A percentile compares a stretch with the other conserved stretches of the same genome.
phyloP scores from a whole-genome alignment of 129 eudicot genomes.

The Smallanthus sonchifolius region DNA sequence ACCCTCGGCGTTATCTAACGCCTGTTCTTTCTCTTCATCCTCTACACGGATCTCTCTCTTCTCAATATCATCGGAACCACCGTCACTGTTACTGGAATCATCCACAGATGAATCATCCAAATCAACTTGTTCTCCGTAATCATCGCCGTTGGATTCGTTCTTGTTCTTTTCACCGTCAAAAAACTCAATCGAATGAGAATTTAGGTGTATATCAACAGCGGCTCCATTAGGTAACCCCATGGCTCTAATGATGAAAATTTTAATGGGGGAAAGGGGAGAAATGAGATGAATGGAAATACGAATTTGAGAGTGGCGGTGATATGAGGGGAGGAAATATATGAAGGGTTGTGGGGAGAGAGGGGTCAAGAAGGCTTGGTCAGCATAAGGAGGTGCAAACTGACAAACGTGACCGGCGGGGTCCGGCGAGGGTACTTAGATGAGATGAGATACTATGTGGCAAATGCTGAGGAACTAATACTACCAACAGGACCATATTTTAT shows the following conservation, averaged over 20 bases:
- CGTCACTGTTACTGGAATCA: constrained; percentile 23
- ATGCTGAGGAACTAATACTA: background rate
- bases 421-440: constrained; percentile 27
- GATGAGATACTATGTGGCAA: constrained; percentile 1
- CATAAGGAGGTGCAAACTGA: constrained; percentile 26
- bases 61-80: constrained; percentile 16
- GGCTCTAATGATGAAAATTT: background rate
- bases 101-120: constrained; percentile 15
- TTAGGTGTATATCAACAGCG: constrained; percentile 3
- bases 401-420: constrained; percentile 39
- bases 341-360: background rate
- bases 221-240: constrained; percentile 1
- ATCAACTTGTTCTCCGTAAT: constrained; percentile 11
- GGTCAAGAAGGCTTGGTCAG: constrained; percentile 21
- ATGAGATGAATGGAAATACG: background rate
- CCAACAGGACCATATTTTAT: background rate
- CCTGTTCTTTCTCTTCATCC: background rate
- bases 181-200: constrained; percentile 5
- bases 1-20: background rate
- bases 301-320: constrained; percentile 8
- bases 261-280: background rate
- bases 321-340: constrained; percentile 3
- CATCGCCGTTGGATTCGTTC: constrained; percentile 12
- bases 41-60: constrained; percentile 11
- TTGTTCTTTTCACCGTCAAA: background rate